These are phyloP conservation scores for Symbiodinium pilosum DNA, from an alignment of 73 alveolate genomes.

Conservation along the genomic window DNA sequence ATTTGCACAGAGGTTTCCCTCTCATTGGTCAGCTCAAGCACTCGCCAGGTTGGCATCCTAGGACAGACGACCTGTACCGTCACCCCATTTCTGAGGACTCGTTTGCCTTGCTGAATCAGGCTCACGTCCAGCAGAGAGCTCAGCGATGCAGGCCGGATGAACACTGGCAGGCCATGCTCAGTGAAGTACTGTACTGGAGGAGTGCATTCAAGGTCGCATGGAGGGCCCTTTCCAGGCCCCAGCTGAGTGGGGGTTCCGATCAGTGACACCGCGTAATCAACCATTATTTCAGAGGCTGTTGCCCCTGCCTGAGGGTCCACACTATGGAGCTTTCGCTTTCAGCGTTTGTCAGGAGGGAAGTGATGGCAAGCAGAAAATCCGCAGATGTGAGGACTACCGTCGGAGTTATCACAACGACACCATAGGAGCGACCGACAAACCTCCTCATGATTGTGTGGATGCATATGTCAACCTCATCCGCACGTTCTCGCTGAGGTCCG, in stretches of 20 bases:
- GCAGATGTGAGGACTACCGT: slow-evolving; percentile 27
- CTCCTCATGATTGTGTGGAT: neutral
- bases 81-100: neutral
- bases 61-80: neutral
- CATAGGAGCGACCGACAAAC: neutral
- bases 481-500: neutral
- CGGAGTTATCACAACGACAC: neutral
- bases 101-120: neutral
- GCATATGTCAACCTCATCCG: neutral
- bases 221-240: neutral
- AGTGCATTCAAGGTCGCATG: neutral
- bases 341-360: neutral
- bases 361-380: neutral
- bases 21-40: neutral
- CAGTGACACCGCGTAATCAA: too few relatives aligned
- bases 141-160: neutral
- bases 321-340: too few relatives aligned
- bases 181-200: neutral
- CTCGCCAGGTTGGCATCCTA: slow-evolving; percentile 21
- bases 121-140: neutral
- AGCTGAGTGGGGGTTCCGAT: neutral
- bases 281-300: too few relatives aligned
- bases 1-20: neutral
- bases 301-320: too few relatives aligned
- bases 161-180: slow-evolving; percentile 2